These are phyloP conservation scores for Boletellus emodensis DNA, from an alignment of 768 basidiomycete species.

Conservation along the genomic window DNA sequence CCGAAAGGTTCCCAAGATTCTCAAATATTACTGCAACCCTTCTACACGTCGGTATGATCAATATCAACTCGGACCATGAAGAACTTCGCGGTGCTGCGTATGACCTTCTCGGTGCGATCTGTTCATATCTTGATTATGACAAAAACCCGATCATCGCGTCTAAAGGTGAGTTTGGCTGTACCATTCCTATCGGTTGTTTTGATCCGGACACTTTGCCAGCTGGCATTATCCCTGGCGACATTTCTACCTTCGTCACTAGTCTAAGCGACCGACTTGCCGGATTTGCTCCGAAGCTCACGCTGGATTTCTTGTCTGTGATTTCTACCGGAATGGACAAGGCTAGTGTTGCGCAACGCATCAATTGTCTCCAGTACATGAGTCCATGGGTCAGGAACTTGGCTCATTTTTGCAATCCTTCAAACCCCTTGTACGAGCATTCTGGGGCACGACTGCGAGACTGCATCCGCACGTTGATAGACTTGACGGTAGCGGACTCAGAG, in stretches of 20 bases:
- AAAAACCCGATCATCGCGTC: conserved; percentile 65
- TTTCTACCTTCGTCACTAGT: conserved; percentile 54
- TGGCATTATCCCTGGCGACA: conserved; percentile 66
- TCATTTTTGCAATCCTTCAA: conserved; percentile 64
- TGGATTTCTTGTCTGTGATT: conserved; percentile 89
- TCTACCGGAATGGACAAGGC: conserved; percentile 56
- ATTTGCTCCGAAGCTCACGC: conserved; percentile 75
- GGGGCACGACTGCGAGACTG: conserved; percentile 77
- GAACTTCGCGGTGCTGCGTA: conserved; percentile 76
- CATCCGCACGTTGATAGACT: conserved; percentile 71
- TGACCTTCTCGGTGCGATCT: conserved; percentile 73
- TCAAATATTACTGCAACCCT: conserved; percentile 84
- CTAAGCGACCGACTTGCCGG: conserved; percentile 70
- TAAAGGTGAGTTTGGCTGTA: conserved; percentile 46
- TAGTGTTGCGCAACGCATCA: conserved; percentile 52
- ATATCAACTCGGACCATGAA: conserved; percentile 69
- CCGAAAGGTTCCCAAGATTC: conserved; percentile 70
- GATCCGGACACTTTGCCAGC: conserved; percentile 36
- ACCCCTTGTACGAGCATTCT: conserved; percentile 64
- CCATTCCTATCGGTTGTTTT: neutral
- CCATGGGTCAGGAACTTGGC: conserved; percentile 87
- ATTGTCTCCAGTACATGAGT: conserved; percentile 75
- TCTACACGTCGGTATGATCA: conserved; percentile 82
- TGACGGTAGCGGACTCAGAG: conserved; percentile 69
- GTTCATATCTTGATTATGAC: conserved; percentile 73